These are phyloP conservation scores for Botrytis fabae DNA, from an alignment of 2,329 filamentous ascomycete genomes.

Conservation along the genomic window DNA sequence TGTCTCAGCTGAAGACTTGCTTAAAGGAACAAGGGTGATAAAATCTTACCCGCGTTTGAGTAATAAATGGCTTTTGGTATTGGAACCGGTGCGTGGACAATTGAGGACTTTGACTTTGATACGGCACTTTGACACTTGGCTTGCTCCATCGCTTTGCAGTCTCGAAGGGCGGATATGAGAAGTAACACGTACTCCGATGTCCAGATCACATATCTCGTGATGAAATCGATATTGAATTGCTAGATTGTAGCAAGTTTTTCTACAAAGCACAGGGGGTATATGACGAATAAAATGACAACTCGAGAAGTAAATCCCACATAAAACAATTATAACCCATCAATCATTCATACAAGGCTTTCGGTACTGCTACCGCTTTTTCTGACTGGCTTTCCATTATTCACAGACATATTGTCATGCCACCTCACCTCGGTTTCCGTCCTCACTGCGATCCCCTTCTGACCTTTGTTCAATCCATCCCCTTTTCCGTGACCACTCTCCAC, in stretches of 20 bases:
- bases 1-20: not conserved
- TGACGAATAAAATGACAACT: not conserved
- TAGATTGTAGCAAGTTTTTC: not conserved
- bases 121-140: not conserved
- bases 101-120: not conserved
- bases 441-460: not conserved
- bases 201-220: not conserved
- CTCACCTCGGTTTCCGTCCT: slow-evolving; percentile 1
- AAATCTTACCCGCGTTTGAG: not conserved
- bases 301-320: not conserved
- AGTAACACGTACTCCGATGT: not conserved
- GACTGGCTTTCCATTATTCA: not conserved
- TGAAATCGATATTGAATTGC: not conserved
- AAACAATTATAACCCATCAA: not conserved
- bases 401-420: not conserved
- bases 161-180: not conserved
- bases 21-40: not conserved
- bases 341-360: slow-evolving; percentile 8
- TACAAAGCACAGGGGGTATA: not conserved
- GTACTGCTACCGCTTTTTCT: slow-evolving; percentile 2
- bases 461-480: not conserved
- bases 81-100: not conserved
- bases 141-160: not conserved
- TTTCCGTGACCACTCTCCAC: not conserved
- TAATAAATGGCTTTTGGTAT: not conserved